Evolutionary conservation across 2,329 filamentous ascomycete genomes (phyloP).

Genomic region (Diaporthe sp.): DNA sequence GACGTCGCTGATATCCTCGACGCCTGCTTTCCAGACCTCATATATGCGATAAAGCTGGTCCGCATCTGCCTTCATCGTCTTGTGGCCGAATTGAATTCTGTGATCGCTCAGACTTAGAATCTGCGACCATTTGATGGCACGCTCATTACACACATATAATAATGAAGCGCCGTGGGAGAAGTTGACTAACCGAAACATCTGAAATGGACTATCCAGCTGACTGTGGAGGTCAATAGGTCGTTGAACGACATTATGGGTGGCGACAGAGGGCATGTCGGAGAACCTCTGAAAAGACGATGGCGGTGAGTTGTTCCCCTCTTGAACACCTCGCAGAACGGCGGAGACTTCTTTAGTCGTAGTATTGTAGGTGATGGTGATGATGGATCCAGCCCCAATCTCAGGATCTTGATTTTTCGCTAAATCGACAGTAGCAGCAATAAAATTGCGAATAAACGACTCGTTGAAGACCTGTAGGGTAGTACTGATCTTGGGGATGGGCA

Average conservation of each 20-base stretch:
- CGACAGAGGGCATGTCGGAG: constrained; percentile 40
- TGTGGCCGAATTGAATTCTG: constrained; percentile 49
- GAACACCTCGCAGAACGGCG: constrained; percentile 45
- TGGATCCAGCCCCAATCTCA: constrained; percentile 44
- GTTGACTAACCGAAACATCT: constrained; percentile 40
- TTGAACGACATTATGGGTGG: constrained; percentile 42
- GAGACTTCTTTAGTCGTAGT: constrained; percentile 40
- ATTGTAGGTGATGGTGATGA: constrained; percentile 46
- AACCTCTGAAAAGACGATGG: constrained; percentile 47
- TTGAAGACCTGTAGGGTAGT: constrained; percentile 43
- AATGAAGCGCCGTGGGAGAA: too few relatives aligned
- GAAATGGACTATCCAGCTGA: constrained; percentile 42
- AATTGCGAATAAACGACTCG: constrained; percentile 39
- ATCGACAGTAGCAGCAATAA: constrained; percentile 42
- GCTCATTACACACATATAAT: too few relatives aligned
- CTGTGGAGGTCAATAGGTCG: constrained; percentile 42
- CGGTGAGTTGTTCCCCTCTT: constrained; percentile 46
- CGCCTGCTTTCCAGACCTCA: constrained; percentile 46
- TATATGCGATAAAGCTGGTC: constrained; percentile 46
- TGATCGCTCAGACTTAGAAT: constrained; percentile 16
- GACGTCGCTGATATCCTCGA: constrained; percentile 47
- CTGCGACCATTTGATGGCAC: too few relatives aligned
- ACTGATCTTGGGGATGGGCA: constrained; percentile 41
- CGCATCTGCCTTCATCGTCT: constrained; percentile 49
- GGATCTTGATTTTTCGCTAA: constrained; percentile 37